Evolutionary conservation across 495 filamentous ascomycete species (phyloP).

Genomic region (Talaromyces borbonicus): DNA sequence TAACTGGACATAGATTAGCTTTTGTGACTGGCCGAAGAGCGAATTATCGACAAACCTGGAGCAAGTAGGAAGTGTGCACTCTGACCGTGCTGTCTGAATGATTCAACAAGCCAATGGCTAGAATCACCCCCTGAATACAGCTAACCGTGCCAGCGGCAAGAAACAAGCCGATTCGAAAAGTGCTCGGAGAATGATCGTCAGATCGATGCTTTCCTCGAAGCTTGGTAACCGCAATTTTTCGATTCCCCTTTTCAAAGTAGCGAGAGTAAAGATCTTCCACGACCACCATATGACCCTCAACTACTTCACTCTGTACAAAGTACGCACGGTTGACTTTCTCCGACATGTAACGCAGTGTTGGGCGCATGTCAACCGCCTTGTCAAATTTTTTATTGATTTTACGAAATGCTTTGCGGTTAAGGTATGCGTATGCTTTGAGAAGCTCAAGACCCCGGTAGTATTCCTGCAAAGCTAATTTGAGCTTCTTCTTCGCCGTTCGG

Average conservation of each 20-base stretch:
- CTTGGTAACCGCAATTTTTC: slow-evolving; percentile 80
- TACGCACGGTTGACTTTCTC: slow-evolving; percentile 85
- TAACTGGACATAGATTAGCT: slow-evolving; percentile 44
- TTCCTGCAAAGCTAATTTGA: slow-evolving; percentile 83
- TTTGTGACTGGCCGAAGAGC: background rate
- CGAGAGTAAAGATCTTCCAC: slow-evolving; percentile 87
- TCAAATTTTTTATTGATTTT: slow-evolving; percentile 99
- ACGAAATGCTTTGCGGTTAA: slow-evolving; percentile 87
- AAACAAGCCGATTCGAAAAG: slow-evolving; percentile 73
- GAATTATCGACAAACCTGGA: slow-evolving; percentile 44
- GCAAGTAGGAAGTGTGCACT: slow-evolving; percentile 58
- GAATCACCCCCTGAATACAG: slow-evolving; percentile 61
- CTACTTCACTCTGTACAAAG: slow-evolving; percentile 77
- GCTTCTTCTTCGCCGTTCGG: slow-evolving; percentile 74
- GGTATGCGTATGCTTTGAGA: slow-evolving; percentile 76
- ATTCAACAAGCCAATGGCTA: slow-evolving; percentile 46
- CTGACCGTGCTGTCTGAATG: slow-evolving; percentile 34
- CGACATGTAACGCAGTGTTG: slow-evolving; percentile 73
- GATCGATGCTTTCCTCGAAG: slow-evolving; percentile 56
- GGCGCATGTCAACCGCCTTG: slow-evolving; percentile 70
- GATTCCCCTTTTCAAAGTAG: slow-evolving; percentile 85
- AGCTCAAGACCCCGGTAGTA: slow-evolving; percentile 88
- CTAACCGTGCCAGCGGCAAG: slow-evolving; percentile 67
- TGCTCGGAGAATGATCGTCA: slow-evolving; percentile 59
- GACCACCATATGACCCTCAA: slow-evolving; percentile 64